Evolutionary conservation across 164 flowering plant species (phyloP).

Genomic region (Stephania yunnanensis): DNA sequence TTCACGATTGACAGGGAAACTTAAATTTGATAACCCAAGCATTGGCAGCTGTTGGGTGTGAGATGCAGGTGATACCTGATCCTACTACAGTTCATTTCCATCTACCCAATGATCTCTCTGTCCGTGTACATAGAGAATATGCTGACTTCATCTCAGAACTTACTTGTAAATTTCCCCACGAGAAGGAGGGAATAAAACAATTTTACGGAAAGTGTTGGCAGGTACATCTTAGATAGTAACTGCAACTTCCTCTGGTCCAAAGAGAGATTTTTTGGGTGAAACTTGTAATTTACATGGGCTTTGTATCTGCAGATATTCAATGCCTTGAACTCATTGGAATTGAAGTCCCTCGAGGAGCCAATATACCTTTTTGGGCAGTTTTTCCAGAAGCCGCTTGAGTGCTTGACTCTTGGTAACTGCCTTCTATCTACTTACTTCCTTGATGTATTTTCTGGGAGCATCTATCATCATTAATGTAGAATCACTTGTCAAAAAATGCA

Average conservation of each 20-base stretch:
- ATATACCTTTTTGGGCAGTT: conserved; percentile 94
- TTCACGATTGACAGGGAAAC: conserved; percentile 72
- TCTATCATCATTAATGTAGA: background rate
- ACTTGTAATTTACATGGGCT: conserved; percentile 1
- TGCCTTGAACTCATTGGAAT: conserved; percentile 83
- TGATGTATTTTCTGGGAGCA: background rate
- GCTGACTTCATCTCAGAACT: conserved; percentile 65
- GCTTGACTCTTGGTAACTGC: conserved; percentile 83
- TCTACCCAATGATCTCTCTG: conserved; percentile 76
- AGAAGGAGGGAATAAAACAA: conserved; percentile 76
- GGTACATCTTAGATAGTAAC: conserved; percentile 44
- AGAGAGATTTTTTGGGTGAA: conserved; percentile 5
- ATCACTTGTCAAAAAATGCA: background rate
- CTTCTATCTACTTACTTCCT: background rate
- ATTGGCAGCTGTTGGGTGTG: conserved; percentile 84
- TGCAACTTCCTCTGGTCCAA: conserved; percentile 12
- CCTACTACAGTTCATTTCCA: conserved; percentile 96
- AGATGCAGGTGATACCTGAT: conserved; percentile 91
- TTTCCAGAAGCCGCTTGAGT: conserved; percentile 84
- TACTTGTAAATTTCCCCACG: conserved; percentile 71
- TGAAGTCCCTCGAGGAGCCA: conserved; percentile 96
- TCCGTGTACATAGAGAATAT: conserved; percentile 77
- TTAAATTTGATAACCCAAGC: conserved; percentile 94
- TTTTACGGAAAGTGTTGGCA: conserved; percentile 94
- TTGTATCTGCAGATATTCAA: conserved; percentile 58